Evolutionary conservation across 257 asterid species (phyloP), one percentile per base, ranked within the genome.

Genomic region (Solanum clarkiae): DNA sequence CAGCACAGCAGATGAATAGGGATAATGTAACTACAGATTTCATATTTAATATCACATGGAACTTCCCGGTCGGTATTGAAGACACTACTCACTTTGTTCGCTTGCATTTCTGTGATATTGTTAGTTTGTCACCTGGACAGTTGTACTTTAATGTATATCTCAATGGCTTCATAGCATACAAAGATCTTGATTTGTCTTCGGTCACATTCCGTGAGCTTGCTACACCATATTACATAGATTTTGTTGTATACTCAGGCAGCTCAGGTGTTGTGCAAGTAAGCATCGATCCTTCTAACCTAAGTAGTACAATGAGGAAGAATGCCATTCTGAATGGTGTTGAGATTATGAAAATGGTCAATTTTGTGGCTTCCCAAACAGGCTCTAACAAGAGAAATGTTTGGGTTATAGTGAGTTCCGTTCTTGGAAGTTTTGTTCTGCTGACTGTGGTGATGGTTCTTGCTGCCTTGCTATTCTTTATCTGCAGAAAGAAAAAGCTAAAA

Each of bases 271-370:
- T 94, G 89, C 88, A 47, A 17, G 81, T 94, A 42, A 94, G 97
- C 84, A 86, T 95, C 20, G 98, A 98, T 17, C 95, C 94, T 0
- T 90, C 96, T 40, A 53, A 80, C 5, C 49, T 57, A 57, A 90
- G 92, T 81, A 86, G 45, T 88, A 87, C 90, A 7, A 63, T 90
- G 88, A 88, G 91, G 89, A 94, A 92, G 80, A 94, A 94, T 63
- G 98, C 97, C 20, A 91, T 94, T 44, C 88, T 94, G 17, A 94
- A 94, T 63, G 98, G 97, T 40, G 97, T 93, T 5, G 98, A 94
- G 93, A 91, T 94, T 85, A 92, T 94, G 97, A 89, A 87, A 80
- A 91, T 93, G 89, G 85, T 90, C 86, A 88, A 89, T 55, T 90
- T 87, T 24, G 90, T 84, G 77, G 80, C 86, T 83, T 72, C 84